Base-by-base conservation (phyloP, 768 basidiomycete genomes). In the Pisolithus sp. region DNA sequence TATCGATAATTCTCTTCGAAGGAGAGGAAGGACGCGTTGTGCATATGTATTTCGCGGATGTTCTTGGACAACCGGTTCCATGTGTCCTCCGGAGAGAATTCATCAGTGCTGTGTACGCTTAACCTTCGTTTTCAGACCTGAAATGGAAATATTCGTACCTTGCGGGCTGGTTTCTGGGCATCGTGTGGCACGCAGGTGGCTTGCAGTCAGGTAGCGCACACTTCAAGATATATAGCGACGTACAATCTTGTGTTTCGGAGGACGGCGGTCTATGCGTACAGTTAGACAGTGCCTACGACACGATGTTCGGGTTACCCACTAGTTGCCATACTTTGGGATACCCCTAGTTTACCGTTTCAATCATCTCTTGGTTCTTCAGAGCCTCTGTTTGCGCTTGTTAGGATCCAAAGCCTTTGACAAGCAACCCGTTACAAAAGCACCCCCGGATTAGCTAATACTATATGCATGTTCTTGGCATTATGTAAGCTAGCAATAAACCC, bases 1-100 rank as follows among this genome's bases (percentile, higher is more conserved):
- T 88, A 93, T 40, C 95, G 80, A 66, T 96, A 92, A 58, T 92
- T 90, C 71, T 94, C 93, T 66, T 98, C 91, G 59, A 87, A 94
- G 20, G 86, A 89, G 31, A 99, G 80, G 60, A 83, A 85, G 46
- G 83, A 81, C 4, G 93, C 91, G 67, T 95, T 92, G 69, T 95
- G 91, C 59, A 90, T 86, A 66, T 95, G 92, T 48, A 99, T 97
- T 75, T 95, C 92, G 52, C 82, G 78, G 59, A 99, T 94, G 57
- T 97, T 96, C 55, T 76, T 74, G 10, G 89, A 76, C 12, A 99
- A 75, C 57, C 81, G 81, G 6, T 76, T 65, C 91, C 93, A 96
- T 40, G 86, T 93, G 57, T 89, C 84, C 40, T 91, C 85, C 24
- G 84, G 76, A n/a, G 88, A 82, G 44, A 88, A 77, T 52, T 83